Evolutionary conservation across 2,329 filamentous ascomycete species (phyloP).

Genomic region (Clonostachys byssicola): DNA sequence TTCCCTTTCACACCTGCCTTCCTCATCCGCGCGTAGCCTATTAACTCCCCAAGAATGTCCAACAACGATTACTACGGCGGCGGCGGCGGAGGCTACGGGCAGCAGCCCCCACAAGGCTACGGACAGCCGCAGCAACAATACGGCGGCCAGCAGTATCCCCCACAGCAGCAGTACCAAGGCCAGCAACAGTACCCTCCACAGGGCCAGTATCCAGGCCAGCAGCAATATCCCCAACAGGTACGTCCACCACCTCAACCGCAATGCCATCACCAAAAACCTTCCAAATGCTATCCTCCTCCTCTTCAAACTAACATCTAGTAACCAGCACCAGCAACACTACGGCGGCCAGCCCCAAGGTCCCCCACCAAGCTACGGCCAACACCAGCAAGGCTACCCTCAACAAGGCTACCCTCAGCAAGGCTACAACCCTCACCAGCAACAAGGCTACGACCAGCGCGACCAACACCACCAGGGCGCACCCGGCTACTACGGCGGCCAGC

Average conservation of each 20-base stretch:
- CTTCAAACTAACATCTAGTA: neutral
- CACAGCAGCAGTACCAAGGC: slow-evolving; percentile 8
- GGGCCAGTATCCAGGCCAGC: slow-evolving; percentile 9
- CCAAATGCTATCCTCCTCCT: neutral
- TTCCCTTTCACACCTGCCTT: too few relatives aligned
- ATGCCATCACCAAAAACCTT: slow-evolving; percentile 5
- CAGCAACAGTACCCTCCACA: slow-evolving; percentile 2
- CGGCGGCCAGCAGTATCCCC: slow-evolving; percentile 6
- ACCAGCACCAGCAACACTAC: slow-evolving; percentile 5
- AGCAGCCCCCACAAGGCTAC: slow-evolving; percentile 13
- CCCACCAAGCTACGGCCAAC: slow-evolving; percentile 22
- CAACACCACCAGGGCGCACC: slow-evolving; percentile 18
- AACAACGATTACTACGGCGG: slow-evolving; percentile 30
- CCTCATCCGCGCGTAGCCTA: too few relatives aligned
- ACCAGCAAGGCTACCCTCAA: slow-evolving; percentile 11
- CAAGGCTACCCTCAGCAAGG: slow-evolving; percentile 4
- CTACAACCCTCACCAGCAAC: slow-evolving; percentile 9
- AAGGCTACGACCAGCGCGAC: slow-evolving; percentile 10
- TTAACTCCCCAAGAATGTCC: slow-evolving; percentile 18
- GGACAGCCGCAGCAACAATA: slow-evolving; percentile 12
- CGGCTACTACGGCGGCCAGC: slow-evolving; percentile 7
- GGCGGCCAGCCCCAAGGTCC: slow-evolving; percentile 6
- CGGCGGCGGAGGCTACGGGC: slow-evolving; percentile 13
- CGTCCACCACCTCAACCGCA: slow-evolving; percentile 1
- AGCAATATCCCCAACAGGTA: slow-evolving; percentile 15